Base-by-base conservation (phyloP, 1,139 yeast genomes). In the Spathaspora sp. region DNA sequence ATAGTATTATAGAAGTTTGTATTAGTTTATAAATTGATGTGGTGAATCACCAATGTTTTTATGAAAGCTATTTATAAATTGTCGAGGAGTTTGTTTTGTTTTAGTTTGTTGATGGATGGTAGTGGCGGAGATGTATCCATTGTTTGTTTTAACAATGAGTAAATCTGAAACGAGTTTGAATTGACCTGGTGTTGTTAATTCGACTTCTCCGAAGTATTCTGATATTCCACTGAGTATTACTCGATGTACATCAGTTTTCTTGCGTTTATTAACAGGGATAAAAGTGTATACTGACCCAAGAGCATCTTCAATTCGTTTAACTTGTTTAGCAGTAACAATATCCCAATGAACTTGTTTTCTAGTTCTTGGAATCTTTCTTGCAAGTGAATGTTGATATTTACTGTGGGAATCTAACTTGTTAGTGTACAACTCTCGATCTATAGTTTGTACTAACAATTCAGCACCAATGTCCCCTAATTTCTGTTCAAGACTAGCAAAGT, bases 381-480 rank as follows among this genome's bases (percentile, higher is more conserved):
- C 95, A 47, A 78, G 69, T 0, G 89, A 80, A 45, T 62, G 74
- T 2, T 63, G 56, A 48, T 73, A 69, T 0, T 70, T 45, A 7
- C 44, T 59, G 15, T 46, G 43, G 17, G 16, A 13, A 6, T 10
- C n/a, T n/a, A n/a, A n/a, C n/a, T n/a, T n/a, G n/a, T n/a, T n/a
- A n/a, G n/a, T n/a, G n/a, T 18, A 7, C 7, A 5, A 17, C 17
- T 13, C n/a, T 43, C 69, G 51, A 1, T 60, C 58, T 0, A 89
- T 53, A 0, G 79, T 80, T 1, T 73, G 50, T 0, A 63, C 64
- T n/a, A 89, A 65, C 31, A 87, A 64, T 0, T 70, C 59, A 0
- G 89, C 88, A 2, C 96, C 96, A 4, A 70, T 52, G 0, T 50
- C 55, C 0, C 89, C 90, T 23, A 89, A 65, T 46, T 70, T 73